These are phyloP conservation scores for Fonsecaea monophora DNA, from an alignment of 2,329 filamentous ascomycete species.

Conservation along the genomic window DNA sequence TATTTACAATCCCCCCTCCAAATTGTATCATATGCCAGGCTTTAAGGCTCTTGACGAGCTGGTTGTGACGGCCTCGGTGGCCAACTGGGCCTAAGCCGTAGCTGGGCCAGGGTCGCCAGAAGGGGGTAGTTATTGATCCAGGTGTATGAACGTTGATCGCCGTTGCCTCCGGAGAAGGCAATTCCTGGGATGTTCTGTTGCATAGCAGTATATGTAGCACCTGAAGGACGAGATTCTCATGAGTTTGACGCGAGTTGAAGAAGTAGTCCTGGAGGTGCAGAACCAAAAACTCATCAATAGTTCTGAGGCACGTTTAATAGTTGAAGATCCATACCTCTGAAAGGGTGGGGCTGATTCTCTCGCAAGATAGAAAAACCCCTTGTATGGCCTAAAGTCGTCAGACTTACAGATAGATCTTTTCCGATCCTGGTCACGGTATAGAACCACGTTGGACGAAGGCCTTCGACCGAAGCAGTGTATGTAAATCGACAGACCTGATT, in stretches of 20 bases:
- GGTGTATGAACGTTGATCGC: constrained; percentile 52
- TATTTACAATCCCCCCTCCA: neutral
- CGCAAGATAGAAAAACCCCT: neutral
- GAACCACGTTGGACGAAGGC: neutral
- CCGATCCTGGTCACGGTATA: neutral
- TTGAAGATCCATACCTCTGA: constrained; percentile 7
- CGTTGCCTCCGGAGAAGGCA: constrained; percentile 54
- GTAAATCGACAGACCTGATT: neutral
- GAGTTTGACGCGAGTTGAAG: neutral
- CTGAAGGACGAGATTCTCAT: constrained; percentile 41
- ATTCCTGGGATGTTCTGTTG: constrained; percentile 60
- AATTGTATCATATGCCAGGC: constrained; percentile 8
- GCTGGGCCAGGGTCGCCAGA: constrained; percentile 50
- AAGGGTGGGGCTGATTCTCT: neutral
- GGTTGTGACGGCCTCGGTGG: constrained; percentile 53
- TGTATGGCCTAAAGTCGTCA: neutral
- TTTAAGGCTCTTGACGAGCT: constrained; percentile 51
- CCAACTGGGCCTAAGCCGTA: constrained; percentile 52
- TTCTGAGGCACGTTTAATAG: constrained; percentile 45
- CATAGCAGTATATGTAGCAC: constrained; percentile 60
- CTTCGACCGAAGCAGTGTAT: neutral
- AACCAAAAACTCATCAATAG: constrained; percentile 39
- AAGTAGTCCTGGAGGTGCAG: neutral
- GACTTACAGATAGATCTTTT: neutral
- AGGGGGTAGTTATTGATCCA: constrained; percentile 49